phyloP scores from a whole-genome alignment of 345 rosid genomes.

The Noccaea bulbosa region DNA sequence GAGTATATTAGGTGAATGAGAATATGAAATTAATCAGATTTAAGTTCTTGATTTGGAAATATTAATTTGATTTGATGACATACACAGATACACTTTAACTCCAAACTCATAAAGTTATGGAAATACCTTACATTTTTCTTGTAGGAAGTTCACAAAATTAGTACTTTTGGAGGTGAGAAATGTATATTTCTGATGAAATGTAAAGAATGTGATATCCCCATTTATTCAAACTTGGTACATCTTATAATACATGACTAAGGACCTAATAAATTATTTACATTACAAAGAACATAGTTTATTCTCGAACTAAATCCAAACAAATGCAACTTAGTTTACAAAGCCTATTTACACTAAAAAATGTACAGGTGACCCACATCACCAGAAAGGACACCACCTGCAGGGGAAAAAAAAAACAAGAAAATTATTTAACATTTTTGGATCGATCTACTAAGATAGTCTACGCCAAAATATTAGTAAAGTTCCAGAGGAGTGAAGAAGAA shows the following conservation, averaged over 20 bases:
- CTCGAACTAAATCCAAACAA: slow-evolving; percentile 17
- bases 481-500: slow-evolving; percentile 11
- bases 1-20: not conserved
- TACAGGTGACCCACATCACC: slow-evolving; percentile 56
- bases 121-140: not conserved
- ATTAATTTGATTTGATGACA: not conserved
- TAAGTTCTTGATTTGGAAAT: not conserved
- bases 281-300: slow-evolving; percentile 8
- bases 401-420: not conserved
- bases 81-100: not conserved
- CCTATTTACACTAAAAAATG: slow-evolving; percentile 35
- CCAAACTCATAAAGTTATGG: not conserved
- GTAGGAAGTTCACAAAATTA: not conserved
- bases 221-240: slow-evolving; percentile 24
- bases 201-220: slow-evolving; percentile 17
- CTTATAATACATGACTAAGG: slow-evolving; percentile 11
- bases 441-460: not conserved
- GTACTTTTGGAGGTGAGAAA: not conserved
- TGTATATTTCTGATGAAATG: not conserved
- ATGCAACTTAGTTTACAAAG: slow-evolving; percentile 26
- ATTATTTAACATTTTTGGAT: not conserved
- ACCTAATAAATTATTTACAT: slow-evolving; percentile 37
- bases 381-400: slow-evolving; percentile 96
- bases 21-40: not conserved
- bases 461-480: not conserved